A percentile compares a stretch with the other conserved stretches of the same genome.
Conservation (phyloP, 805 yeast species). For the Metschnikowia cubensis region DNA sequence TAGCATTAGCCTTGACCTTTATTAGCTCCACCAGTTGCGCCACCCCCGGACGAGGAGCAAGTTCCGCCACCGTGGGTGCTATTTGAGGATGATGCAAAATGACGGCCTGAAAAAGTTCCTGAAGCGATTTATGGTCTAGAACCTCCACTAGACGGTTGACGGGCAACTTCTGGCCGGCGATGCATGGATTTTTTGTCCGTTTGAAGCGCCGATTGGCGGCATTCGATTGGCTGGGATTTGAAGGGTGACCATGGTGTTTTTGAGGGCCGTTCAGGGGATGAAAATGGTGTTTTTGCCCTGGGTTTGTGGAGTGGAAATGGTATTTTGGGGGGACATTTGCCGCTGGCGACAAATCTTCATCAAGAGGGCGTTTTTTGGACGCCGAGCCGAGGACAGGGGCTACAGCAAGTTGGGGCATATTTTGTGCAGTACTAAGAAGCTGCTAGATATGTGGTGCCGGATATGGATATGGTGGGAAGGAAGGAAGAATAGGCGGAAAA, state of each 20-base stretch:
- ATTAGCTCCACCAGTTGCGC: slow-evolving; percentile 50
- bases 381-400: neutral
- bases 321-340: neutral
- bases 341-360: slow-evolving; percentile 2
- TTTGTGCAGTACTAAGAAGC: neutral
- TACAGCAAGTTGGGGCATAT: slow-evolving; percentile 2
- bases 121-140: slow-evolving; percentile 54
- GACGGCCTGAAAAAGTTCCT: slow-evolving; percentile 47
- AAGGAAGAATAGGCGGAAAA: neutral
- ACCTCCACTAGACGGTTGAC: slow-evolving; percentile 63
- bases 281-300: neutral
- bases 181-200: slow-evolving; percentile 38
- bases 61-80: slow-evolving; percentile 42
- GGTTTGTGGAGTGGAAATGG: neutral
- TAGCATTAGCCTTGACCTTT: slow-evolving; percentile 39
- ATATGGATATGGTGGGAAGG: neutral
- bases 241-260: neutral
- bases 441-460: neutral
- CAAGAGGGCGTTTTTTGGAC: slow-evolving; percentile 3
- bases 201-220: slow-evolving; percentile 16
- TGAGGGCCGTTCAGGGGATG: slow-evolving; percentile 2
- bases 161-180: slow-evolving; percentile 59
- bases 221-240: neutral
- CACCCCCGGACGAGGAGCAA: slow-evolving; percentile 58
- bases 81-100: slow-evolving; percentile 63